Evolutionary conservation across 2,329 filamentous ascomycete species (phyloP).

Genomic region (Xylaria multiplex): DNA sequence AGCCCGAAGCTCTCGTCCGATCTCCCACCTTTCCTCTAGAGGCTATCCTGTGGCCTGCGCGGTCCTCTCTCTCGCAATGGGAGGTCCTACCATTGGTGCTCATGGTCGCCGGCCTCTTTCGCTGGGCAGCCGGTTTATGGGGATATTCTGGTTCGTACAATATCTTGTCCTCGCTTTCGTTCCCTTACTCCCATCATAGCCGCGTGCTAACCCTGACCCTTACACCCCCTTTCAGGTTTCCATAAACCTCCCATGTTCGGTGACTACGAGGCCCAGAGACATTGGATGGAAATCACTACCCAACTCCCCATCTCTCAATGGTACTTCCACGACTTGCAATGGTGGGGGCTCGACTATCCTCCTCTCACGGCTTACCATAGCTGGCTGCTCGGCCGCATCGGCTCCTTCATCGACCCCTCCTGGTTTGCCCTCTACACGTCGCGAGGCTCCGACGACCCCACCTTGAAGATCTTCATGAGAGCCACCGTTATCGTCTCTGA

Average conservation of each 20-base stretch:
- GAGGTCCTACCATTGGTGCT: slow-evolving; percentile 86
- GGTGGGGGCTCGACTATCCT: slow-evolving; percentile 98
- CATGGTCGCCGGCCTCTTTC: slow-evolving; percentile 89
- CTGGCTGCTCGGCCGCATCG: slow-evolving; percentile 91
- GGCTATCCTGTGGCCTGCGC: slow-evolving; percentile 92
- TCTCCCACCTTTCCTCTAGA: slow-evolving; percentile 87
- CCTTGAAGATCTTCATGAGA: slow-evolving; percentile 94
- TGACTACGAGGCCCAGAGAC: slow-evolving; percentile 96
- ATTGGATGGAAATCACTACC: slow-evolving; percentile 98
- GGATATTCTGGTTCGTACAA: slow-evolving; percentile 81
- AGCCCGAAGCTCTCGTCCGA: slow-evolving; percentile 59
- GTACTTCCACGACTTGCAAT: slow-evolving; percentile 97
- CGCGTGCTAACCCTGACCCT: slow-evolving; percentile 21
- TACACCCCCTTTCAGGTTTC: slow-evolving; percentile 64
- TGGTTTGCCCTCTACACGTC: slow-evolving; percentile 92
- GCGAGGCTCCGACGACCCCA: slow-evolving; percentile 80
- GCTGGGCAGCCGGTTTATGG: slow-evolving; percentile 93
- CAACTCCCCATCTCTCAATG: slow-evolving; percentile 91
- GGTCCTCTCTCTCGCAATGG: slow-evolving; percentile 89
- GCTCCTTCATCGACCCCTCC: slow-evolving; percentile 76
- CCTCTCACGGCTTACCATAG: slow-evolving; percentile 98
- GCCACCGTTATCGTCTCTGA: slow-evolving; percentile 91
- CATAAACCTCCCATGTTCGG: slow-evolving; percentile 89
- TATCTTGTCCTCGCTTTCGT: not conserved
- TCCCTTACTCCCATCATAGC: not conserved